Conservation (phyloP, 2,329 filamentous ascomycete species). For the Aspergillus quadricinctus region DNA sequence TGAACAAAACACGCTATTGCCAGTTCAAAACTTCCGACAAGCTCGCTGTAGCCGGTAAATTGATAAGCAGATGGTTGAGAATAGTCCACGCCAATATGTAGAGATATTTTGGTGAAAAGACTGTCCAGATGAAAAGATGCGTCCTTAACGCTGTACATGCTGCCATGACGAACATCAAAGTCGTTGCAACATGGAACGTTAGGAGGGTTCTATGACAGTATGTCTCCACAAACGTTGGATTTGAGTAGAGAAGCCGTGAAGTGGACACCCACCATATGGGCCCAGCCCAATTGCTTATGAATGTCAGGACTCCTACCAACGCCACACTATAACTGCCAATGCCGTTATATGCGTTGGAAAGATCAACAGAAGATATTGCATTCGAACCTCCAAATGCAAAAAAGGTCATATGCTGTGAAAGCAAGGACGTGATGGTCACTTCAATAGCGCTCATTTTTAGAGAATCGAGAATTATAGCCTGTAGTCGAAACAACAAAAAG, state of each 20-base stretch:
- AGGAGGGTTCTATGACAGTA: conserved; percentile 54
- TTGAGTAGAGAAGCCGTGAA: conserved; percentile 36
- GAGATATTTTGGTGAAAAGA: conserved; percentile 94
- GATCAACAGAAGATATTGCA: conserved; percentile 89
- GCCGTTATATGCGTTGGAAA: conserved; percentile 94
- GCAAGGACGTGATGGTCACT: conserved; percentile 64
- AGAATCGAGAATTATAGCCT: conserved; percentile 51
- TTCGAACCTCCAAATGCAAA: conserved; percentile 90
- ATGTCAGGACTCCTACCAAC: conserved; percentile 79
- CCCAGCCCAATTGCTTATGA: conserved; percentile 86
- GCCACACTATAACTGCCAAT: conserved; percentile 73
- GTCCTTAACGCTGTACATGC: conserved; percentile 79
- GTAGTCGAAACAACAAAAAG: conserved; percentile 68
- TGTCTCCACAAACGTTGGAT: conserved; percentile 26
- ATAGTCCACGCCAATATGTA: conserved; percentile 87
- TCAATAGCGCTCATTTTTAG: conserved; percentile 47
- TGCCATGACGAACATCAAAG: conserved; percentile 72
- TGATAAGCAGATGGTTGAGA: conserved; percentile 72
- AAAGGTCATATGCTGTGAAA: conserved; percentile 78
- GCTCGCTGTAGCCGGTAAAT: conserved; percentile 54
- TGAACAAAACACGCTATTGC: not conserved
- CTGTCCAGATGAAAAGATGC: conserved; percentile 97
- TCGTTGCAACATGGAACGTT: conserved; percentile 66
- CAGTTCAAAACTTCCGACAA: conserved; percentile 5
- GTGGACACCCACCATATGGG: conserved; percentile 81